These are phyloP conservation scores for Datisca glomerata DNA, from an alignment of 306 rosid genomes.

Conservation along the genomic window DNA sequence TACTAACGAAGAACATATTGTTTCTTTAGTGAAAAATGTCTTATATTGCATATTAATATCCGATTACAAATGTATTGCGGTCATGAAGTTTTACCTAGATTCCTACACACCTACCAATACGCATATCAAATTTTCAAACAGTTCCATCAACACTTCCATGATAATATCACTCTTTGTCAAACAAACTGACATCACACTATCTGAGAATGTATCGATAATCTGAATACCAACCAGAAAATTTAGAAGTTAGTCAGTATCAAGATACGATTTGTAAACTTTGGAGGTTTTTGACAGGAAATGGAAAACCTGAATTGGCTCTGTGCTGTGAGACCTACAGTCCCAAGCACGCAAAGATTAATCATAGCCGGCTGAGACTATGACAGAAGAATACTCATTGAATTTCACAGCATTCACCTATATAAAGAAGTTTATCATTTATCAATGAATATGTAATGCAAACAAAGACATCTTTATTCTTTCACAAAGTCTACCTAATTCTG, in stretches of 20 bases:
- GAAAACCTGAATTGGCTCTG: slow-evolving; percentile 67
- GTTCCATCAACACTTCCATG: slow-evolving; percentile 95
- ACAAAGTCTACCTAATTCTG: too few relatives aligned
- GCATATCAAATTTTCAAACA: slow-evolving; percentile 75
- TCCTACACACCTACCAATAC: slow-evolving; percentile 58
- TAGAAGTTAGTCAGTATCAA: not conserved
- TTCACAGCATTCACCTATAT: slow-evolving; percentile 83
- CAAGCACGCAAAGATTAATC: slow-evolving; percentile 90
- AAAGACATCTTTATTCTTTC: too few relatives aligned
- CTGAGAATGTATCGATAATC: slow-evolving; percentile 73
- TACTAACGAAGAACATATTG: too few relatives aligned
- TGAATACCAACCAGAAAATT: slow-evolving; percentile 28
- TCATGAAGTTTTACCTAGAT: not conserved
- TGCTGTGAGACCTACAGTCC: slow-evolving; percentile 94
- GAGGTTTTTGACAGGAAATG: not conserved
- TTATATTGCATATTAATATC: not conserved
- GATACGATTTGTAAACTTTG: slow-evolving; percentile 3
- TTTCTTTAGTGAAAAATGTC: too few relatives aligned
- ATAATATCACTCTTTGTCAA: slow-evolving; percentile 73
- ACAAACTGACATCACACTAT: slow-evolving; percentile 85
- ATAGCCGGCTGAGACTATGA: slow-evolving; percentile 84
- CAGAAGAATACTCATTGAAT: slow-evolving; percentile 65
- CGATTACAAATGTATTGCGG: not conserved
- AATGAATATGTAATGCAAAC: too few relatives aligned
- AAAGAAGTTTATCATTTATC: not conserved